Evolutionary conservation across 225 moss, liverwort and hornwort species (phyloP), one percentile per base, ranked within the genome.

Genomic region (Marchantia paleacea): DNA sequence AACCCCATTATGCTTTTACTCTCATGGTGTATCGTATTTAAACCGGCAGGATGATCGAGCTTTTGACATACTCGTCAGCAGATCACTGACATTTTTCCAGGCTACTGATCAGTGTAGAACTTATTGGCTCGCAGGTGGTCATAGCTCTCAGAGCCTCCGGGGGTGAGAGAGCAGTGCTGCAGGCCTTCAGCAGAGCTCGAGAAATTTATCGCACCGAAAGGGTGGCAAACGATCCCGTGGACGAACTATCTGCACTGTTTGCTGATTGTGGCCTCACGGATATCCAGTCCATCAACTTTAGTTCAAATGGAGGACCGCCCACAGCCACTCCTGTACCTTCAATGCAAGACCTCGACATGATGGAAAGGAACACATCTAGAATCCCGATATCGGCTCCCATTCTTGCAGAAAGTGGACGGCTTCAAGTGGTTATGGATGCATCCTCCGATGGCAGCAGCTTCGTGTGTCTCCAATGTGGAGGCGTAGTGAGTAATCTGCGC

Each of bases 371-470:
- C 64, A 68, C 72, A 12, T 66, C 80, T 39, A 80, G 19, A 2
- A 80, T 60, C 78, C 80, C 82, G 8, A 73, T 78, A 53, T 75
- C 82, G 11, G 87, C 81, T 52, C 93, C 92, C 69, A 97, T 97
- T 22, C 82, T 97, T 82, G 97, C 94, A 57, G 97, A 97, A 85
- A 94, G 93, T 81, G 97, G 97, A 83, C 88, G 94, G 85, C 86
- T 93, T 77, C 97, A 97, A 83, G 97, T 97, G 80, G 87, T 97
- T 22, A 83, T 82, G 86, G 94, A 97, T 85, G 94, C 94, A n/a
- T 94, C 97, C 24, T 81, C 92, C 26, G 97, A 97, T 78, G 97
- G 97, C 79, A 97, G 97, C 76, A 97, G 97, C 82, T 97, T 97
- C 78, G 86, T 89, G 19, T 97, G 97, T 81, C 73, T 75, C 77